Conservation (phyloP, 495 filamentous ascomycete species). For the Emericellopsis terricola region DNA sequence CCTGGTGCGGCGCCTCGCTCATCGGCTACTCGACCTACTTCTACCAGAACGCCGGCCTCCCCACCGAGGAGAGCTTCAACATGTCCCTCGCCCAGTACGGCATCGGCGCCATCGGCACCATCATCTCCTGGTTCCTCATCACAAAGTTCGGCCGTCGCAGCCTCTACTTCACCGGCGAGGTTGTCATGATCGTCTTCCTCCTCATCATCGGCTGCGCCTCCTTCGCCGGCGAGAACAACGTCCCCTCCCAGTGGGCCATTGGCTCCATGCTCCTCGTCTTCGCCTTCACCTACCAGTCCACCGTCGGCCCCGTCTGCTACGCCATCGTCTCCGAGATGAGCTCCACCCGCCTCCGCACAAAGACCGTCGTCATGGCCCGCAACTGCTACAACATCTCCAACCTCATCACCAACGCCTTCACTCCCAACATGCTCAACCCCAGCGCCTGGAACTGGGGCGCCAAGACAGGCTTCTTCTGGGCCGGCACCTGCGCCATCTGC, state of each 20-base stretch:
- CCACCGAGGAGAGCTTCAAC: slow-evolving; percentile 28
- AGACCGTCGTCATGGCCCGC: slow-evolving; percentile 35
- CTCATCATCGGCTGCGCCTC: background rate
- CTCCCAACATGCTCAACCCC: slow-evolving; percentile 31
- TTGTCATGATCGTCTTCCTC: background rate
- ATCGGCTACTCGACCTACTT: slow-evolving; percentile 55
- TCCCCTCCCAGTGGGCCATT: slow-evolving; percentile 7
- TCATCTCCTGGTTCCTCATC: slow-evolving; percentile 2
- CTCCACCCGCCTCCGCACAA: slow-evolving; percentile 31
- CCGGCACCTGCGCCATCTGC: slow-evolving; percentile 24
- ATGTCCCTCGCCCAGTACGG: slow-evolving; percentile 5
- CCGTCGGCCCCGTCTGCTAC: slow-evolving; percentile 38
- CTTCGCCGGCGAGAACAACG: slow-evolving; percentile 10
- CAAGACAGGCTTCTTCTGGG: slow-evolving; percentile 33
- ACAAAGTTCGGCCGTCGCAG: background rate
- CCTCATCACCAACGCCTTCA: slow-evolving; percentile 21
- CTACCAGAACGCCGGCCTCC: slow-evolving; percentile 44
- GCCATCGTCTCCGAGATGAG: slow-evolving; percentile 35
- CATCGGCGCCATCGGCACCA: background rate
- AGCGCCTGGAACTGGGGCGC: slow-evolving; percentile 32
- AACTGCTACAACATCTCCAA: slow-evolving; percentile 24
- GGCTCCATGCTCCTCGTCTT: slow-evolving; percentile 21
- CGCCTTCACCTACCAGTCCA: slow-evolving; percentile 33
- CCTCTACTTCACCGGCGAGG: slow-evolving; percentile 1
- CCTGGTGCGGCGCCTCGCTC: slow-evolving; percentile 44